phyloP scores from a whole-genome alignment of 2,329 filamentous ascomycete species.

The Penicillium sp. region DNA sequence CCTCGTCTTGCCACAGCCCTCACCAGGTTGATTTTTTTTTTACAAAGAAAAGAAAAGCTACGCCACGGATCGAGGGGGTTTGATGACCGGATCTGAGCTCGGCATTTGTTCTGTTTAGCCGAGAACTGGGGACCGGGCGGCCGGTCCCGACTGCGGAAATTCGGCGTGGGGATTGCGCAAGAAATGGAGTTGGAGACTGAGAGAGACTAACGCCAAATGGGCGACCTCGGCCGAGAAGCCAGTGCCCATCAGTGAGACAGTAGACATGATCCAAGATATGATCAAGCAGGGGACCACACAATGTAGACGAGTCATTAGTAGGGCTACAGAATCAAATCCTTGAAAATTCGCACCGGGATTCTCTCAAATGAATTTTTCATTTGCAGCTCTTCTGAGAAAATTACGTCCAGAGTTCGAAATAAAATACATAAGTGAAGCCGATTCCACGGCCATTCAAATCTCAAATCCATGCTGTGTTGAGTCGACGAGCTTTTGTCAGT shows the following conservation, averaged over 20 bases:
- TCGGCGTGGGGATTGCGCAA: slow-evolving; percentile 2
- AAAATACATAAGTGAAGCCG: slow-evolving; percentile 33
- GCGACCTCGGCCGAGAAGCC: not conserved
- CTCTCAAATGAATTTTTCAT: slow-evolving; percentile 15
- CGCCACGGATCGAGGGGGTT: not conserved
- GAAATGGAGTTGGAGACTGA: not conserved
- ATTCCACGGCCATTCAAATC: slow-evolving; percentile 24
- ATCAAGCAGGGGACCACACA: not conserved
- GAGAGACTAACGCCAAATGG: not conserved
- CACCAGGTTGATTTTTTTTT: not conserved
- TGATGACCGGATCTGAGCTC: not conserved
- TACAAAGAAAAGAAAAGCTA: not conserved
- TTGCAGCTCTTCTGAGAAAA: slow-evolving; percentile 25
- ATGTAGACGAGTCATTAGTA: not conserved
- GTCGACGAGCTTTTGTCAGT: slow-evolving; percentile 24
- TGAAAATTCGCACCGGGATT: not conserved
- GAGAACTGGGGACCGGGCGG: not conserved
- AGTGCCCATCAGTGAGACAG: not conserved
- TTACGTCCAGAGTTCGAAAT: slow-evolving; percentile 26
- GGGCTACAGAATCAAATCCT: not conserved
- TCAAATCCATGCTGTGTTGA: slow-evolving; percentile 19
- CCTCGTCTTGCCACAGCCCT: not conserved
- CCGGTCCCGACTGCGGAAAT: slow-evolving; percentile 9
- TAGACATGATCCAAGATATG: not conserved
- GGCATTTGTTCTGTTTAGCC: slow-evolving; percentile 3